phyloP scores from a whole-genome alignment of 352 stramenopile species.

The Phytophthora ohioensis region DNA sequence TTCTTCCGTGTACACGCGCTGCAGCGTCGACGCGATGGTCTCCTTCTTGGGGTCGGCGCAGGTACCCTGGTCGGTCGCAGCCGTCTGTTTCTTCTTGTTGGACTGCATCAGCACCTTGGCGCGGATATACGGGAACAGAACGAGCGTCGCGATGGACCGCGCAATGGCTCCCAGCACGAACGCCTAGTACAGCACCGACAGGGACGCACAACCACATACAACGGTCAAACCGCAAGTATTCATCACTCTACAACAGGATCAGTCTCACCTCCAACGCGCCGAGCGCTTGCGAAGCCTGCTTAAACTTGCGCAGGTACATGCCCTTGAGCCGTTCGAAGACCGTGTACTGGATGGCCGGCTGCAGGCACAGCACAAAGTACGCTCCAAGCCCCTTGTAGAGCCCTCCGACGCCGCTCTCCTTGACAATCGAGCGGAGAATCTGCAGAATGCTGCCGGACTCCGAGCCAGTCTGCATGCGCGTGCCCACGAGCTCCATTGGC shows the following conservation, averaged over 20 bases:
- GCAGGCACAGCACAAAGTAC: constrained; percentile 96
- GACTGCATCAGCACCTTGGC: constrained; percentile 96
- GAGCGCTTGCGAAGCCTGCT: constrained; percentile 61
- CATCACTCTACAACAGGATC: background rate
- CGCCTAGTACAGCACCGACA: constrained; percentile 64
- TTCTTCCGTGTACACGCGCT: constrained; percentile 85
- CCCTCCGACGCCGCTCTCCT: constrained; percentile 67
- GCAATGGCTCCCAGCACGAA: constrained; percentile 96
- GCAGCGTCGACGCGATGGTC: constrained; percentile 82
- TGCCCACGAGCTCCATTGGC: constrained; percentile 91
- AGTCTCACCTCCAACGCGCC: constrained; percentile 69
- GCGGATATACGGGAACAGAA: constrained; percentile 97
- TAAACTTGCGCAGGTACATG: constrained; percentile 73
- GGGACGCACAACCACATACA: background rate
- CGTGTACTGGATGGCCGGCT: constrained; percentile 98
- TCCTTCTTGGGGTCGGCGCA: constrained; percentile 58
- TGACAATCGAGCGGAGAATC: constrained; percentile 72
- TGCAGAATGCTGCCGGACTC: constrained; percentile 59
- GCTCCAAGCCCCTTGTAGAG: constrained; percentile 92
- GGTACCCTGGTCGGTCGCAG: constrained; percentile 12
- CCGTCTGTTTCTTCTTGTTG: constrained; percentile 78
- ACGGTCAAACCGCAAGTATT: background rate
- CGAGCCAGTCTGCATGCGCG: constrained; percentile 77
- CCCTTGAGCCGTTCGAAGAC: constrained; percentile 94
- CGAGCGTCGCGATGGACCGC: constrained; percentile 93